A percentile compares a stretch with the other conserved stretches of the same genome.
These are phyloP conservation scores for Fagopyrum tataricum DNA, from an alignment of 148 eudicot genomes.

Conservation along the genomic window DNA sequence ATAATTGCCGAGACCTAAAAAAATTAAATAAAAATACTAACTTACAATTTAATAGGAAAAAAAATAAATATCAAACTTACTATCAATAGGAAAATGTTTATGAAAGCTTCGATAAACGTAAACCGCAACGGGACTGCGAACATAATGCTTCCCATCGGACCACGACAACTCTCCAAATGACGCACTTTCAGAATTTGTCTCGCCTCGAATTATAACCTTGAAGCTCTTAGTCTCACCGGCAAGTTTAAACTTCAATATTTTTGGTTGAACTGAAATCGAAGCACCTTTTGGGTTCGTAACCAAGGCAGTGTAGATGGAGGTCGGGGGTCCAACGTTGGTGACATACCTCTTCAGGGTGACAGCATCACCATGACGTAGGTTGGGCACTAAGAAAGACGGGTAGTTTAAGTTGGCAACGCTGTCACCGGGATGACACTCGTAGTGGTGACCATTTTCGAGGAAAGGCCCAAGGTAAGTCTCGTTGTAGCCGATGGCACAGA, in stretches of 20 bases:
- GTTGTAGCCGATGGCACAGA: slow-evolving; percentile 52
- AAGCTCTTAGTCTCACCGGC: slow-evolving; percentile 42
- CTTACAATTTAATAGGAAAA: too few species aligned
- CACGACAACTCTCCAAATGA: slow-evolving; percentile 47
- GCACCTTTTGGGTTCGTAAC: slow-evolving; percentile 30
- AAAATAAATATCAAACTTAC: too few species aligned
- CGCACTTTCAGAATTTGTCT: not conserved
- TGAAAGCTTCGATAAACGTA: not conserved
- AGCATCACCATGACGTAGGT: slow-evolving; percentile 17
- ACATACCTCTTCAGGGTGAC: slow-evolving; percentile 38
- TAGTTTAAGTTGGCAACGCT: slow-evolving; percentile 35
- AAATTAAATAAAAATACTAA: too few species aligned
- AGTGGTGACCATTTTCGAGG: not conserved
- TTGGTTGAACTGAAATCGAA: slow-evolving; percentile 37
- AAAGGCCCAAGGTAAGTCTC: slow-evolving; percentile 22
- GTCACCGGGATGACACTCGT: slow-evolving; percentile 21
- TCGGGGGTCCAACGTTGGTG: slow-evolving; percentile 59
- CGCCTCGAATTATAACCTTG: slow-evolving; percentile 26
- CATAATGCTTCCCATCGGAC: slow-evolving; percentile 54
- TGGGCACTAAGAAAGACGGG: slow-evolving; percentile 52
- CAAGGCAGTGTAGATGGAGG: slow-evolving; percentile 22
- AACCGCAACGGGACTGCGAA: slow-evolving; percentile 54
- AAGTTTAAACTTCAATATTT: slow-evolving; percentile 25
- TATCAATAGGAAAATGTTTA: too few species aligned
- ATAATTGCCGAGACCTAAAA: too few species aligned